Evolutionary conservation across 768 basidiomycete genomes (phyloP), one percentile per base, ranked within the genome.

Genomic region (Serpula lacrymans): DNA sequence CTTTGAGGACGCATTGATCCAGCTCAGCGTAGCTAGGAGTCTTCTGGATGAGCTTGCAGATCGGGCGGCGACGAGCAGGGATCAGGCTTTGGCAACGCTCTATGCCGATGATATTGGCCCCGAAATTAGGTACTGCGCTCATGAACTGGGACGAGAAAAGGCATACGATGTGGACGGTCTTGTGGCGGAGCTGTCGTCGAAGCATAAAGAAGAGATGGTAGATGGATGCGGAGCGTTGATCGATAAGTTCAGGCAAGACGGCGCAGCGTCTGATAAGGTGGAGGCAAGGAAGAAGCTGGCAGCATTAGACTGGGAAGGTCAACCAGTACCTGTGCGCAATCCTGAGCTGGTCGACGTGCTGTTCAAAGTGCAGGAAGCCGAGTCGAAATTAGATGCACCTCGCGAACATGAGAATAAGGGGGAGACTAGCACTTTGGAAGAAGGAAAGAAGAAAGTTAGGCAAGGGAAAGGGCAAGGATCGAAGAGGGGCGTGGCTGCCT

Each of bases 311-410:
- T 96, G 92, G 89, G 91, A 92, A 46, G 90, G 79, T 5, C 75
- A 84, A 50, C 77, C 78, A 0, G 79, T 98, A 5, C 89, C 92
- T 13, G 74, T 96, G 32, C 77, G 94, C 39, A 92, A 86, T 53
- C 90, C 91, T 0, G 93, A 98, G 62, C 68, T 97, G 42, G 94
- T 96, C 34, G 88, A 85, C 53, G 87, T 88, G 22, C 66, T 96
- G 41, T 63, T 90, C 47, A 85, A 78, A 49, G 84, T 95, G 3
- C 89, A 94, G 53, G 78, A 83, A 13, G 88, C 85, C 1, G 77
- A 92, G 52, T 67, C 62, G 7, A 77, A 70, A 45, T 65, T 96
- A 32, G 64, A 64, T 21, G 65, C 64, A 20, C 57, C 61, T 41
- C 60, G 52, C 22, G 54, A 55, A 11, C 18, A 43, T 1, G 55